phyloP scores from a whole-genome alignment of 192 early-diverging fungal species.

The Linderina pennispora region DNA sequence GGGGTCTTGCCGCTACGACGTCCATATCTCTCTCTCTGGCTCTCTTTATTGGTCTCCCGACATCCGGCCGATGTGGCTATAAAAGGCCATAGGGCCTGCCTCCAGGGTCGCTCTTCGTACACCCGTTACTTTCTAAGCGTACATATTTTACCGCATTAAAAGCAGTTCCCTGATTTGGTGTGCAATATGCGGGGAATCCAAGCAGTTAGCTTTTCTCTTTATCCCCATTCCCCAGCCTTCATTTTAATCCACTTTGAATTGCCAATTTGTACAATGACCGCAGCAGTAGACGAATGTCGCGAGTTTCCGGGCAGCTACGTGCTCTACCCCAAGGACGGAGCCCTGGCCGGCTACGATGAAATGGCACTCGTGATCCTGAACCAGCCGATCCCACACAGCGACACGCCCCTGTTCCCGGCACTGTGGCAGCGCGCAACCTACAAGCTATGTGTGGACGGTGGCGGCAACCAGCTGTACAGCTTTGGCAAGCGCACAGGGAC shows the following conservation, averaged over 20 bases:
- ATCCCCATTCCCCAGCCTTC: not conserved
- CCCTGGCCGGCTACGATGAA: constrained; percentile 10
- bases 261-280: not conserved
- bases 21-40: too few species aligned
- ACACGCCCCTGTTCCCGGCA: constrained; percentile 17
- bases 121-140: too few species aligned
- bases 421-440: constrained; percentile 40
- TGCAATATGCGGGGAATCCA: too few species aligned
- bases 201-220: not conserved
- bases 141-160: too few species aligned
- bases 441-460: constrained; percentile 83
- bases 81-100: too few species aligned
- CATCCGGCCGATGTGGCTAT: too few species aligned
- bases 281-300: not conserved
- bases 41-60: too few species aligned
- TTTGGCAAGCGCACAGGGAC: constrained; percentile 40
- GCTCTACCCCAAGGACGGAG: constrained; percentile 10
- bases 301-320: constrained; percentile 20
- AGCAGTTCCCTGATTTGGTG: too few species aligned
- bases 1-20: too few species aligned
- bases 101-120: too few species aligned
- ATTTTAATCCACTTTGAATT: too few species aligned
- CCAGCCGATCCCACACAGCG: constrained; percentile 52
- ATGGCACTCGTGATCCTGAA: constrained; percentile 69
- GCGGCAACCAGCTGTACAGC: constrained; percentile 80